Evolutionary conservation across 257 asterid species (phyloP).

Genomic region (Apocynum venetum): DNA sequence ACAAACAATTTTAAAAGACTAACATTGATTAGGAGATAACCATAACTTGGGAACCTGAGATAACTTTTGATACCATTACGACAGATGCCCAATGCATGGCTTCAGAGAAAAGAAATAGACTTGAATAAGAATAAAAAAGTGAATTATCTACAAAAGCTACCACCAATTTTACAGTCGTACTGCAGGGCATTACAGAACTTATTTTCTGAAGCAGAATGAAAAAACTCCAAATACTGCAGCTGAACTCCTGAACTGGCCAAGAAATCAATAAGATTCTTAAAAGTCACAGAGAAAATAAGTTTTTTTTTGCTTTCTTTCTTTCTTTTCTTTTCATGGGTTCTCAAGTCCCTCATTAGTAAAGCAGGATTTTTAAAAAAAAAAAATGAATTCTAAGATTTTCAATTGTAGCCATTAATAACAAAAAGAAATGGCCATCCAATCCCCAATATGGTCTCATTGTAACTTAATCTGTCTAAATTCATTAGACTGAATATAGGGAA

Average conservation of each 20-base stretch:
- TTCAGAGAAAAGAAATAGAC: no score
- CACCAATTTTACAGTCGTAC: background rate
- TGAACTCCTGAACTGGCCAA: background rate
- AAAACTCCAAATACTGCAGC: background rate
- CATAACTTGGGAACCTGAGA: background rate
- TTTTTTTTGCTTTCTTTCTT: no score
- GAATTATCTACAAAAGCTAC: background rate
- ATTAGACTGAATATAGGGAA: background rate
- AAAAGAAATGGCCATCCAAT: background rate
- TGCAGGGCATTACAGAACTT: background rate
- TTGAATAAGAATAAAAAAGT: no score
- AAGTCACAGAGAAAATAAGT: background rate
- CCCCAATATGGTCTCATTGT: background rate
- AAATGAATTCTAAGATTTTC: no score
- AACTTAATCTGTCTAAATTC: background rate
- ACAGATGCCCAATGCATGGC: background rate
- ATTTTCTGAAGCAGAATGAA: background rate
- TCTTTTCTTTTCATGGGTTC: background rate
- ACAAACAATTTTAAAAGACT: background rate
- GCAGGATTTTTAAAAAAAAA: background rate
- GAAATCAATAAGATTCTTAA: background rate
- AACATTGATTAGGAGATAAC: background rate
- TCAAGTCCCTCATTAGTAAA: background rate
- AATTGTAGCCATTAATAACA: background rate
- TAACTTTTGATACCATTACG: background rate